These are phyloP conservation scores for Cladophialophora psammophila DNA, from an alignment of 2,329 filamentous ascomycete species.

Conservation along the genomic window DNA sequence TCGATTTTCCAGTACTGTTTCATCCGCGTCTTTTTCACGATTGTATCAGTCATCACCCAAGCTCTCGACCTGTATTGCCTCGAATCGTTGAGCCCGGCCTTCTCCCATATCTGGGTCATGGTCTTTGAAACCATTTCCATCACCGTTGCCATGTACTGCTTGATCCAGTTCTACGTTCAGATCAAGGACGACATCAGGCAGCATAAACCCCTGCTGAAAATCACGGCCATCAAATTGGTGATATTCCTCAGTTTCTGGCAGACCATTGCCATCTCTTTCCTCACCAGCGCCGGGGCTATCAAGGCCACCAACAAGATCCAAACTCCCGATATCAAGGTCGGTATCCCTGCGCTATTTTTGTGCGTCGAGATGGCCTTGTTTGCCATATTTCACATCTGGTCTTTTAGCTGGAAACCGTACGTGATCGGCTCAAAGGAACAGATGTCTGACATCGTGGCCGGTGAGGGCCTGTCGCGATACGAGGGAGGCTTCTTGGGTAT, in stretches of 20 bases:
- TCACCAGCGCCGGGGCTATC: constrained; percentile 69
- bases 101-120: constrained; percentile 83
- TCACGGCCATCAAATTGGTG: constrained; percentile 86
- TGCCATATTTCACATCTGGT: constrained; percentile 78
- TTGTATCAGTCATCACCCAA: constrained; percentile 77
- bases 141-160: constrained; percentile 84
- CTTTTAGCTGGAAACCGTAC: constrained; percentile 81
- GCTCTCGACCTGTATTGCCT: constrained; percentile 76
- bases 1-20: constrained; percentile 87
- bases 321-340: constrained; percentile 79
- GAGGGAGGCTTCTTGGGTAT: constrained; percentile 70
- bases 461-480: constrained; percentile 56
- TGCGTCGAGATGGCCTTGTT: constrained; percentile 88
- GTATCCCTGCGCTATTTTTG: constrained; percentile 77
- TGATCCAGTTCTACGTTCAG: constrained; percentile 87
- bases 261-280: constrained; percentile 65
- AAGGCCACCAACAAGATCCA: constrained; percentile 68
- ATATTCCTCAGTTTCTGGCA: constrained; percentile 95
- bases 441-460: constrained; percentile 55
- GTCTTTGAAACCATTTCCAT: constrained; percentile 75
- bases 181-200: constrained; percentile 71
- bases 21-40: constrained; percentile 78
- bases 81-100: constrained; percentile 76
- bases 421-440: constrained; percentile 55
- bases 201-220: constrained; percentile 78